Evolutionary conservation across 2,329 filamentous ascomycete species (phyloP), one percentile per base, ranked within the genome.

Genomic region (Scedosporium aurantiacum): DNA sequence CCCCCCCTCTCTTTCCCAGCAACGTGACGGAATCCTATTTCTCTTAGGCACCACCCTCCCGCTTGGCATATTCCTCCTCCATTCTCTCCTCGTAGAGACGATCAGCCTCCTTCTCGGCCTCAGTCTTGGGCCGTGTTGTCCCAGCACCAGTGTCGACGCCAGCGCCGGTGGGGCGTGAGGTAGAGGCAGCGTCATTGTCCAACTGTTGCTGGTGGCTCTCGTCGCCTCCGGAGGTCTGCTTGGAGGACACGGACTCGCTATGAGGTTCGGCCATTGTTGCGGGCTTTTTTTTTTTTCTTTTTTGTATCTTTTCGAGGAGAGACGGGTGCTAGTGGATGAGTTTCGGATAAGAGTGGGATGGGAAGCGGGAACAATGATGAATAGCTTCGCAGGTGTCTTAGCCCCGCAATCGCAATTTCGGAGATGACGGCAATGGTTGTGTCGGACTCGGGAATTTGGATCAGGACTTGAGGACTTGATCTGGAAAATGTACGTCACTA

Each of bases 31-130:
- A 8, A 37, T 37, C 32, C 8, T 37, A 37, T 12, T 37, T 10
- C 32, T 37, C 10, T 37, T 63, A 81, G 16, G 78, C 74, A 28
- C 80, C 80, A 5, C 79, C 79, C 59, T 82, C 79, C 43, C 79
- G 70, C 74, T 81, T 82, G 54, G 79, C 79, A 64, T 82, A 82
- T 69, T 82, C 79, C 52, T 82, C 79, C 72, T 82, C 79, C 68
- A 82, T 81, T 3, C 72, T 69, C 69, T 81, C 79, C 63, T 81
- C 78, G 60, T 82, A 82, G 47, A 74, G 61, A 25, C 74, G 68
- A 64, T 82, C 79, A 1, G 79, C 79, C 65, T 79, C 77, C 62
- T 74, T 64, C 69, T 82, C 78, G 2, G 71, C 77, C 57, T 76
- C 75, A 0, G 78, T 81, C 73, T 81, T 81, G 45, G 74, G 70